Percentiles rank a stretch among this genome's conserved stretches.
phyloP scores from a whole-genome alignment of 2,329 filamentous ascomycete genomes.

The Ilyonectria destructans region DNA sequence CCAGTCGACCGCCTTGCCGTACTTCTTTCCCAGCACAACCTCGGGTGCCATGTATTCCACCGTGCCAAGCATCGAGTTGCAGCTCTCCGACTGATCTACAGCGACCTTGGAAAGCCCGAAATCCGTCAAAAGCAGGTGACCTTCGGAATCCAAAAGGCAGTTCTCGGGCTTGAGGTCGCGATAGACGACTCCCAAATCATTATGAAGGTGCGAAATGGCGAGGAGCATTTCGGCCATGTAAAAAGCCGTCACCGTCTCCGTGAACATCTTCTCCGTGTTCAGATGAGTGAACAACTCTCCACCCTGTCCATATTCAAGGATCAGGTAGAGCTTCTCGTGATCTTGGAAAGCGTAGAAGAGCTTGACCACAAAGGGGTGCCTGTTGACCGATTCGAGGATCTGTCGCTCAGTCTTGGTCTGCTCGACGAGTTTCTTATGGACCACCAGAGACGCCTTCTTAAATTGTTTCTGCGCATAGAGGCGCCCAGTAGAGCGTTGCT shows the following conservation, averaged over 20 bases:
- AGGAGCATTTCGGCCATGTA: slow-evolving; percentile 99
- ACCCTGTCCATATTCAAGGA: slow-evolving; percentile 97
- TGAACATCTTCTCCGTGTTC: slow-evolving; percentile 94
- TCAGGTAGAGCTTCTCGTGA: slow-evolving; percentile 96
- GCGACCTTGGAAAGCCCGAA: slow-evolving; percentile 98
- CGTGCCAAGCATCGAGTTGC: slow-evolving; percentile 93
- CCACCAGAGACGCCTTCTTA: slow-evolving; percentile 94
- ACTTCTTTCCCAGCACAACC: slow-evolving; percentile 88
- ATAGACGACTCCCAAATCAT: slow-evolving; percentile 94
- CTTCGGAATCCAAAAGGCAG: slow-evolving; percentile 91
- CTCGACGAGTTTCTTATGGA: slow-evolving; percentile 96
- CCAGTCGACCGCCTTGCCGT: slow-evolving; percentile 97
- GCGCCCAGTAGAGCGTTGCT: slow-evolving; percentile 88
- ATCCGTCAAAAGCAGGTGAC: slow-evolving; percentile 94
- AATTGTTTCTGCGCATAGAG: slow-evolving; percentile 99
- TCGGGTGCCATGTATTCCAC: slow-evolving; percentile 99
- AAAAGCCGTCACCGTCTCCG: slow-evolving; percentile 90
- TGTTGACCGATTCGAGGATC: slow-evolving; percentile 95
- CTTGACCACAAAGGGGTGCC: slow-evolving; percentile 98
- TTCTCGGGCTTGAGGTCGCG: slow-evolving; percentile 98
- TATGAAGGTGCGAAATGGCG: slow-evolving; percentile 93
- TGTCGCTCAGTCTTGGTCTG: slow-evolving; percentile 97
- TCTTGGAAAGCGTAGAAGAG: slow-evolving; percentile 99
- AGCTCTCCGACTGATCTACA: slow-evolving; percentile 75
- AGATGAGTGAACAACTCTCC: slow-evolving; percentile 98